Evolutionary conservation across 495 filamentous ascomycete genomes (phyloP).

Genomic region (Penicillium turbatum): DNA sequence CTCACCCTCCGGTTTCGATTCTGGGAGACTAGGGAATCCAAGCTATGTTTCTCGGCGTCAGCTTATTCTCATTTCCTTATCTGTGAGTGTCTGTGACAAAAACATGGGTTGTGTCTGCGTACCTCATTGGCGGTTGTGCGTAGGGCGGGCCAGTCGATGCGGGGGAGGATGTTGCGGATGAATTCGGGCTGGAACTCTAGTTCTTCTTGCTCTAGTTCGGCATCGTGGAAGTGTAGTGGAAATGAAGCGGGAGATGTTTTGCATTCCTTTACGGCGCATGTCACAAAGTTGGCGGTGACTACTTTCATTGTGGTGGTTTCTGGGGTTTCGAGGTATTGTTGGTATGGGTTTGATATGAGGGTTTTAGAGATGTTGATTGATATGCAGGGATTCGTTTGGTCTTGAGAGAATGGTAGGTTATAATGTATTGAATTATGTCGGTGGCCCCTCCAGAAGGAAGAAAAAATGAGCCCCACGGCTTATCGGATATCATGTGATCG

Average conservation of each 20-base stretch:
- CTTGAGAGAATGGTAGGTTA: neutral
- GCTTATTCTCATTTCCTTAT: neutral
- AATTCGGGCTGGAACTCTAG: conserved; percentile 74
- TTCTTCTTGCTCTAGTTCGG: conserved; percentile 79
- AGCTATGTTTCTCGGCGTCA: conserved; percentile 49
- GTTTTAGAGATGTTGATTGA: neutral
- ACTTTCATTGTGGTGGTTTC: conserved; percentile 64
- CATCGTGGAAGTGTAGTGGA: conserved; percentile 86
- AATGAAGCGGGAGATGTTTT: conserved; percentile 72
- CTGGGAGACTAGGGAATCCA: conserved; percentile 74
- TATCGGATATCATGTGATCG: conserved; percentile 19
- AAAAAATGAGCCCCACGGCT: conserved; percentile 15
- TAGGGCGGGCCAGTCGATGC: conserved; percentile 84
- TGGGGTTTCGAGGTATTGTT: neutral
- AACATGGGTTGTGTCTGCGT: conserved; percentile 15
- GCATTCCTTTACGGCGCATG: conserved; percentile 92
- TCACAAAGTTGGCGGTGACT: conserved; percentile 93
- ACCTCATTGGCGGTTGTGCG: conserved; percentile 75
- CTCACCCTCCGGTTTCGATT: conserved; percentile 57
- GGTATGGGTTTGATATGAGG: neutral
- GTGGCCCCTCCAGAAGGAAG: neutral
- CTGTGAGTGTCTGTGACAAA: neutral
- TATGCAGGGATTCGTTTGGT: neutral
- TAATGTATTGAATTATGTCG: neutral
- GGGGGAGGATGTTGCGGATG: conserved; percentile 74